Conservation (phyloP, 257 asterid genomes). For the Gardenia jasminoides region DNA sequence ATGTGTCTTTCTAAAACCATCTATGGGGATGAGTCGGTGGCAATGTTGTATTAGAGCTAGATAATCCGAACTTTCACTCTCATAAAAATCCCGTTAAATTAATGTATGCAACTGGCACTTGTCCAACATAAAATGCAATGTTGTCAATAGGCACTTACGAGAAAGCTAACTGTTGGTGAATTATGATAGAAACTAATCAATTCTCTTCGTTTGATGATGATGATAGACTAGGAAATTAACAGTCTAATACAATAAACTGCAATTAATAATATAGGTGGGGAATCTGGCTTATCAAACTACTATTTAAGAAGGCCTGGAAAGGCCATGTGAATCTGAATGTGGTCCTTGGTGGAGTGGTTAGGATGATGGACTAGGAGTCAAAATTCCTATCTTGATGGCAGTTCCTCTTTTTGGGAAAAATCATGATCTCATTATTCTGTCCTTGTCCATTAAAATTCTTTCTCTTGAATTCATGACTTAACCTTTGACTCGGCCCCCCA, state of each 20-base stretch:
- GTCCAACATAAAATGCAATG: no score
- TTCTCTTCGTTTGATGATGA: no score
- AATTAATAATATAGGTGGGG: not conserved
- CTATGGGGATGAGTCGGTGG: no score
- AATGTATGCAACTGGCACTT: no score
- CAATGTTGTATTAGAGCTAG: no score
- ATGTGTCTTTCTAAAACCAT: no score
- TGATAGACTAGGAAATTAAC: not conserved
- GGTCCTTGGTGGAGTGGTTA: not conserved
- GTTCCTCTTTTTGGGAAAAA: not conserved
- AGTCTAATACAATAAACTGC: no score
- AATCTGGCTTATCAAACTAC: not conserved
- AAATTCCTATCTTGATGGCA: not conserved
- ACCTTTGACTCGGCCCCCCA: not conserved
- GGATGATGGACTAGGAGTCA: not conserved
- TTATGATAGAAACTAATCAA: no score
- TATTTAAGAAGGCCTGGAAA: not conserved
- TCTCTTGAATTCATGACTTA: not conserved
- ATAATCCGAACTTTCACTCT: no score
- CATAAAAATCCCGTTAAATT: no score
- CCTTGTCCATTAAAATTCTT: not conserved
- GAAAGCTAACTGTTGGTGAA: no score
- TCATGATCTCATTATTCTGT: not conserved
- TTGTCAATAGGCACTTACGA: no score
- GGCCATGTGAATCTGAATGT: not conserved